Conservation (phyloP, 2,329 filamentous ascomycete species). For the Diplodia mutila region DNA sequence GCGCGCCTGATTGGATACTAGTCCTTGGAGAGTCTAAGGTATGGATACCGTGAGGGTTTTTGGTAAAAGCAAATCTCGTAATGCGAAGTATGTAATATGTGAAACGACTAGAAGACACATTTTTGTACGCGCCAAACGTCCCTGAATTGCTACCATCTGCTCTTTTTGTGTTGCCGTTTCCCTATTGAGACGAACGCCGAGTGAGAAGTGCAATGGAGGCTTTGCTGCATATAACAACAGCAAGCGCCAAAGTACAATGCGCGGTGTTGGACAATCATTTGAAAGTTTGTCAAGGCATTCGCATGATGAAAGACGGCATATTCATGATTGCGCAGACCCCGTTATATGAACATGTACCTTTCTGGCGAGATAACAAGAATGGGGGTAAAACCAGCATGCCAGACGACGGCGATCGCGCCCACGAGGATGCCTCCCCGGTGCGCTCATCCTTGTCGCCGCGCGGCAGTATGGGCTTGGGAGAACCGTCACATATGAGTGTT, state of each 20-base stretch:
- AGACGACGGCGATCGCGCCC: no score
- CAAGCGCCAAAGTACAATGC: background rate
- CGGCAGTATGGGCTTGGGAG: background rate
- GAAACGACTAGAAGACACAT: no score
- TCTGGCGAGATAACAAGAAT: background rate
- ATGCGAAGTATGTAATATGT: no score
- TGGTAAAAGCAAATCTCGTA: no score
- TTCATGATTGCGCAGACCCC: background rate
- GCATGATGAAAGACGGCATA: background rate
- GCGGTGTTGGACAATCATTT: background rate
- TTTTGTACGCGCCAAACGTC: no score
- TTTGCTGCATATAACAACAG: background rate
- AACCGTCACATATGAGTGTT: background rate
- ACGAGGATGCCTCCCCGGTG: background rate
- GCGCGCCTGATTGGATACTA: no score
- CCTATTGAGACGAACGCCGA: background rate
- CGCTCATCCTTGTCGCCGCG: no score
- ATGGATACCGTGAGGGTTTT: no score
- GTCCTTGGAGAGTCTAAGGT: no score
- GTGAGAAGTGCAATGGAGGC: background rate
- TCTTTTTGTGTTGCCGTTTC: background rate
- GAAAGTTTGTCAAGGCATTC: background rate
- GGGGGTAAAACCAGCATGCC: background rate
- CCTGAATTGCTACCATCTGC: no score
- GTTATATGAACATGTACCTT: background rate